Conservation (phyloP, 1,284 basidiomycete species). For the Phlebopus sp. region DNA sequence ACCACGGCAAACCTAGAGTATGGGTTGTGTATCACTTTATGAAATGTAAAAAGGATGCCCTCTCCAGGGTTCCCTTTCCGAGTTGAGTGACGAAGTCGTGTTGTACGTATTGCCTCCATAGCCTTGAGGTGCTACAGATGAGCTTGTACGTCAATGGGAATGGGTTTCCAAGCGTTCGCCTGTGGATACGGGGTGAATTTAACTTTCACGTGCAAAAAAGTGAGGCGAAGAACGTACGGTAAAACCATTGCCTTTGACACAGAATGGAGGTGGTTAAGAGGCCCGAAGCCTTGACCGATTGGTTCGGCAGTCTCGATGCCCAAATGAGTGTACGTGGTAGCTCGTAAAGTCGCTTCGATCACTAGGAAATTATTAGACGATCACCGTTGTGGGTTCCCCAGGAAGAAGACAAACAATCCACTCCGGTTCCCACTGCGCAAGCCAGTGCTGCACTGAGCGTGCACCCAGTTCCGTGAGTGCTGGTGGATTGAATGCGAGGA, state of each 20-base stretch:
- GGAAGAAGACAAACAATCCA: conserved; percentile 38
- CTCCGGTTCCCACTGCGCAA: conserved; percentile 53
- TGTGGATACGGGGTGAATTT: conserved; percentile 24
- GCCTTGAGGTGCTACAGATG: conserved; percentile 51
- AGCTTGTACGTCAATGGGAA: conserved; percentile 71
- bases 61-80: conserved; percentile 67
- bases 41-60: conserved; percentile 77
- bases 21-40: conserved; percentile 56
- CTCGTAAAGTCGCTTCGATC: conserved; percentile 54
- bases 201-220: background rate
- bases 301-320: conserved; percentile 73
- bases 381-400: background rate
- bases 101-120: conserved; percentile 78
- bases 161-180: conserved; percentile 58
- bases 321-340: conserved; percentile 70
- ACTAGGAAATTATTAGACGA: conserved; percentile 36
- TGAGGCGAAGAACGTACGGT: conserved; percentile 42
- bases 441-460: conserved; percentile 86
- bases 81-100: conserved; percentile 82
- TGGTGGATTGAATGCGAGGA: conserved; percentile 64
- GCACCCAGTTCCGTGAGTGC: conserved; percentile 93
- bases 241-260: conserved; percentile 52
- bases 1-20: background rate
- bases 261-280: conserved; percentile 83
- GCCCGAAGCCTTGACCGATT: conserved; percentile 80